Conservation (phyloP, 345 rosid species). For the Sisymbrium altissimum region DNA sequence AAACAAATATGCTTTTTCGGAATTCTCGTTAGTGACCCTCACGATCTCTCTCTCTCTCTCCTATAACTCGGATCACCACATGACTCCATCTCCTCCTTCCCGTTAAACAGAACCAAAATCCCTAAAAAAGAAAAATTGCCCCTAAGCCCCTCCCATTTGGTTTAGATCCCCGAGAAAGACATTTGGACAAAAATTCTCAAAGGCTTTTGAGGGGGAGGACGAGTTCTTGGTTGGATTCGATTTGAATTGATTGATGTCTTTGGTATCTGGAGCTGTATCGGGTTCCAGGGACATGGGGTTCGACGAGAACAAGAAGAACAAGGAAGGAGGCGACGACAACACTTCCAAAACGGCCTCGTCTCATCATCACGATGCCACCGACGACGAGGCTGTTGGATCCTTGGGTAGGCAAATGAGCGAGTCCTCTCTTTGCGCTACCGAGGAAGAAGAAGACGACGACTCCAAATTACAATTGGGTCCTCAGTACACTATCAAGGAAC, state of each 20-base stretch:
- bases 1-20: constrained; percentile 8
- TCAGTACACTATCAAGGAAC: constrained; percentile 68
- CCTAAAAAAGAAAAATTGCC: neutral
- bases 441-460: constrained; percentile 57
- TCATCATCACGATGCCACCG: constrained; percentile 11
- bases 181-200: neutral
- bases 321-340: neutral
- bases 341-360: constrained; percentile 16
- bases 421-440: constrained; percentile 39
- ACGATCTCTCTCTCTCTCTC: constrained; percentile 28
- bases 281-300: constrained; percentile 62
- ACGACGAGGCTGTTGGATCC: constrained; percentile 36
- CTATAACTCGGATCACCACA: constrained; percentile 68
- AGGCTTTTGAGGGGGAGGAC: neutral
- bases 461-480: constrained; percentile 61
- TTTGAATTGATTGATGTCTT: constrained; percentile 45
- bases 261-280: constrained; percentile 45
- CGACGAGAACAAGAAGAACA: constrained; percentile 33
- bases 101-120: constrained; percentile 24
- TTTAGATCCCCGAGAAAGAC: neutral
- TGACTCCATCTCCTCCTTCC: constrained; percentile 37
- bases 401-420: constrained; percentile 44
- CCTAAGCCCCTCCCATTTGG: neutral
- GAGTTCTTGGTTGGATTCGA: neutral
- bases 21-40: constrained; percentile 32